phyloP scores from a whole-genome alignment of 192 early-diverging fungal genomes.

The Bifiguratus adelaidae region DNA sequence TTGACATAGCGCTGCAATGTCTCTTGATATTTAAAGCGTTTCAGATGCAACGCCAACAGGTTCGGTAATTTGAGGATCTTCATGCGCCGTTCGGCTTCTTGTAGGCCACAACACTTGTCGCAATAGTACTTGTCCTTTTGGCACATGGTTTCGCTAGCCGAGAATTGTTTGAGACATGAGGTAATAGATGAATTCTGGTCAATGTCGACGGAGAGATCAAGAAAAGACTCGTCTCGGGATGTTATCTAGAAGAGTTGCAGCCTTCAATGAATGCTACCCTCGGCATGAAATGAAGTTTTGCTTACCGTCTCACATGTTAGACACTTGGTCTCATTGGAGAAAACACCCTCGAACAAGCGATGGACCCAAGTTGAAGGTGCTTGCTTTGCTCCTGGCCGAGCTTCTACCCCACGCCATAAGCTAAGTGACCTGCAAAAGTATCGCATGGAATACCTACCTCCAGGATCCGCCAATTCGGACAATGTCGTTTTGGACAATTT shows the following conservation, averaged over 20 bases:
- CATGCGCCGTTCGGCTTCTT: slow-evolving; percentile 98
- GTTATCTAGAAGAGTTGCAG: slow-evolving; percentile 62
- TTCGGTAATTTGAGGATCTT: slow-evolving; percentile 91
- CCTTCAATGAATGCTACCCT: too few species aligned
- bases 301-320: slow-evolving; percentile 88
- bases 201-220: slow-evolving; percentile 95
- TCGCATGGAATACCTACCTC: too few species aligned
- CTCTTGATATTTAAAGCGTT: slow-evolving; percentile 98
- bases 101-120: slow-evolving; percentile 85
- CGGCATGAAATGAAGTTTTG: too few species aligned
- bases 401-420: too few species aligned
- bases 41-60: slow-evolving; percentile 89
- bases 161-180: slow-evolving; percentile 87
- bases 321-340: slow-evolving; percentile 98
- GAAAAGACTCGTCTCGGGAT: slow-evolving; percentile 88
- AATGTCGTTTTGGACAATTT: too few species aligned
- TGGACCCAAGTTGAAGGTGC: slow-evolving; percentile 83
- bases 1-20: slow-evolving; percentile 85
- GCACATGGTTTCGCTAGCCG: slow-evolving; percentile 85
- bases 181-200: slow-evolving; percentile 91
- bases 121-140: slow-evolving; percentile 99
- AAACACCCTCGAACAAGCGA: slow-evolving; percentile 85
- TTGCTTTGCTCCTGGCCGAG: too few species aligned
- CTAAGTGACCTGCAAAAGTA: too few species aligned
- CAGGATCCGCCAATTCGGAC: too few species aligned